Conservation (phyloP, 2,329 filamentous ascomycete genomes). For the Monosporascus sp. region DNA sequence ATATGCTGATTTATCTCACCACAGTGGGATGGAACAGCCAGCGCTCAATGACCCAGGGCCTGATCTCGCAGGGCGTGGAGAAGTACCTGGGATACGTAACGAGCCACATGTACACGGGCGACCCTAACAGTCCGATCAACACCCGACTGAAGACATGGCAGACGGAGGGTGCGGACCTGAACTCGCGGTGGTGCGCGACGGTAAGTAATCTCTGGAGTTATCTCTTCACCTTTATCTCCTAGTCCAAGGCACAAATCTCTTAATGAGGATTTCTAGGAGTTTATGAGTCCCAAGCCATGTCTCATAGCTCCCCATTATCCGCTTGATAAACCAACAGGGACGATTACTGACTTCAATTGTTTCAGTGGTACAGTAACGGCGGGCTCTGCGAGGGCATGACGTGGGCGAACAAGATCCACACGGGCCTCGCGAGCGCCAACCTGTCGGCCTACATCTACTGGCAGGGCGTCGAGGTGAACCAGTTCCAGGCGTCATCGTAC, state of each 20-base stretch:
- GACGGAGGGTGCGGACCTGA: slow-evolving; percentile 40
- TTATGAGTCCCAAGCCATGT: too few relatives aligned
- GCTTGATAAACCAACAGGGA: too few relatives aligned
- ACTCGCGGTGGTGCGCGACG: slow-evolving; percentile 26
- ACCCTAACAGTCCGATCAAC: slow-evolving; percentile 18
- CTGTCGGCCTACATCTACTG: slow-evolving; percentile 46
- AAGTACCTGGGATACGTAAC: slow-evolving; percentile 37
- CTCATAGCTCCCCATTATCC: too few relatives aligned
- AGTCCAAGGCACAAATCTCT: too few relatives aligned
- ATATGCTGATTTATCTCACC: neutral
- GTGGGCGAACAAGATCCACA: slow-evolving; percentile 32
- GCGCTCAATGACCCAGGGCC: slow-evolving; percentile 28
- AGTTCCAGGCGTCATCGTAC: slow-evolving; percentile 22
- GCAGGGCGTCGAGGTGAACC: slow-evolving; percentile 32
- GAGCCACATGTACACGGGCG: slow-evolving; percentile 29
- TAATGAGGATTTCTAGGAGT: too few relatives aligned
- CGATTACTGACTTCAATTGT: too few relatives aligned
- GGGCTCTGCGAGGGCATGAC: slow-evolving; percentile 34
- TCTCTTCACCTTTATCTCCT: too few relatives aligned
- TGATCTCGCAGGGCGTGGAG: slow-evolving; percentile 31
- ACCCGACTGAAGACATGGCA: slow-evolving; percentile 37
- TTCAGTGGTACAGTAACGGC: slow-evolving; percentile 35
- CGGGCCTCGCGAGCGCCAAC: slow-evolving; percentile 38
- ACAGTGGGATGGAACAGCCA: slow-evolving; percentile 34
- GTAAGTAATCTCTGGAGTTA: too few relatives aligned